Base-by-base conservation (phyloP, 2,329 filamentous ascomycete species). In the Fusarium chuoi region DNA sequence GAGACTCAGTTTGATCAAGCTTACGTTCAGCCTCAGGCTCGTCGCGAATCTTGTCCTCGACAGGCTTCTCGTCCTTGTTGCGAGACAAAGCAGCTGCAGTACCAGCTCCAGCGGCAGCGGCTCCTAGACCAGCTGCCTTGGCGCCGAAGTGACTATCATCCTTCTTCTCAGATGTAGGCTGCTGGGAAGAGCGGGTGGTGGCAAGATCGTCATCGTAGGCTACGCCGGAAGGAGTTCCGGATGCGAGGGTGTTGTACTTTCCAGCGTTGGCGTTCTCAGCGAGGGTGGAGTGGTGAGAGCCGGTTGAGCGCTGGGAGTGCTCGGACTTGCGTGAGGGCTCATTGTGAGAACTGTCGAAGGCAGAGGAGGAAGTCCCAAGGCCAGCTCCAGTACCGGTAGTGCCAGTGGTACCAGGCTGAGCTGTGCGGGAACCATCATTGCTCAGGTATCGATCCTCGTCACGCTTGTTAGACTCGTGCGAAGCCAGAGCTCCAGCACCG, bases 211-310 rank as follows among this genome's bases (percentile, higher is more conserved):
- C 63, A 1, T 67, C 74, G 10, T 65, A 55, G 6, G 38, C 63
- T 0, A 76, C 39, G 22, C 74, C 74, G 1, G 74, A 76, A 0
- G 74, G 74, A 5, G 74, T 76, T 0, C 74, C 74, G 10, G 74
- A 76, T 5, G 74, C 14, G 15, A 76, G 71, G 4, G 63, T 68
- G 26, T 76, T 76, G 24, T 76, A 76, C 61, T 76, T 66, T 38
- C 74, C 74, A 18, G 68, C 42, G 10, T 76, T 76, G 8, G 74
- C 74, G 5, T 70, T 62, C 1, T 74, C 68, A 0, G 64, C 52
- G 5, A 71, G 39, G 1, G 59, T 59, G 9, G 55, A 46, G 7
- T 56, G 58, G 9, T 59, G 49, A 22, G 44, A 39, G 4, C 35
- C 15, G 0, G 35, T 55, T 30, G 66, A 58, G 10, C 10, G 59